These are phyloP conservation scores for Talaromyces thailandensis DNA, from an alignment of 495 filamentous ascomycete genomes.

Conservation along the genomic window DNA sequence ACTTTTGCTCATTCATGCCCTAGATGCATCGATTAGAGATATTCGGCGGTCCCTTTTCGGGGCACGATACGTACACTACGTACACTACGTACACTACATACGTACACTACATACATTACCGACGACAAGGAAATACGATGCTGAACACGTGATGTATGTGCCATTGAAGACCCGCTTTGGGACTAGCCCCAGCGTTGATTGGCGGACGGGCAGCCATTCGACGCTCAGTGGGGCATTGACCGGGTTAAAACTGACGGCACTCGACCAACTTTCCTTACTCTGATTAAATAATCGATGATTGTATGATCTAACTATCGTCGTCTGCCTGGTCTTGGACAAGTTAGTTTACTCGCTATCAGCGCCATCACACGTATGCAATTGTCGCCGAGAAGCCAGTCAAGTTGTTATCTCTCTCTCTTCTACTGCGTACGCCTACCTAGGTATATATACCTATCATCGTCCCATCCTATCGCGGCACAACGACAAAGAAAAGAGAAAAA, in stretches of 20 bases:
- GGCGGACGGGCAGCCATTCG: background rate
- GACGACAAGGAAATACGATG: background rate
- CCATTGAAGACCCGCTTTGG: background rate
- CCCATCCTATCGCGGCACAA: background rate
- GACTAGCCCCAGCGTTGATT: background rate
- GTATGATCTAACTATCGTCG: background rate
- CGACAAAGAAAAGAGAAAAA: background rate
- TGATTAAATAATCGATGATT: background rate
- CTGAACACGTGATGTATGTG: background rate
- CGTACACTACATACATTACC: background rate
- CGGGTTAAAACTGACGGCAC: conserved; percentile 1
- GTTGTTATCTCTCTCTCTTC: background rate
- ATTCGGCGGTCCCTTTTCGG: background rate
- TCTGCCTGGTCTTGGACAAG: background rate
- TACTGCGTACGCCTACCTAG: background rate
- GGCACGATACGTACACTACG: background rate
- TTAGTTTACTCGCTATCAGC: background rate
- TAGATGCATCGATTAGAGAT: background rate
- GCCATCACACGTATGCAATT: background rate
- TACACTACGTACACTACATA: too few relatives aligned
- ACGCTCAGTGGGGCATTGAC: background rate
- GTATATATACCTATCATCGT: background rate
- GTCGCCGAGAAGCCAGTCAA: background rate
- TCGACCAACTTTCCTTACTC: background rate
- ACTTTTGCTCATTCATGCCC: background rate